Base-by-base conservation (phyloP, 2,329 filamentous ascomycete genomes). In the Beauveria pseudobassiana region DNA sequence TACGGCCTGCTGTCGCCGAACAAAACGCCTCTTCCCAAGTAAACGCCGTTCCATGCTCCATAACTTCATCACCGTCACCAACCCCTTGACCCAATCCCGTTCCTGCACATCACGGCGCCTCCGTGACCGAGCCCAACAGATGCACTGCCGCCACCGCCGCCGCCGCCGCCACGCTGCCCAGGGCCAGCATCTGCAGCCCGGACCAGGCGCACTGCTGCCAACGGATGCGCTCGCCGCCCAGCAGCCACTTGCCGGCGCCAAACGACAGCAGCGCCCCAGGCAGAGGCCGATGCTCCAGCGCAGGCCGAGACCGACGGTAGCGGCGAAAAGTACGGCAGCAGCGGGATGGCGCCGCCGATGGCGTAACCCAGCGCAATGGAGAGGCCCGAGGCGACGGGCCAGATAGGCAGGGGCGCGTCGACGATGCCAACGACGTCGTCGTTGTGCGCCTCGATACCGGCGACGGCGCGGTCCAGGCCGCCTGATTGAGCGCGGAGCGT, bases 351-450 rank as follows among this genome's bases (percentile, higher is more conserved):
- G 0, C 86, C 86, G 5, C 86, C 86, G 2, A 86, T 71, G 42
- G 87, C 78, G 66, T 88, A 89, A 0, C 85, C 84, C 1, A 82
- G 66, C 0, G 85, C 82, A 46, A 88, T 83, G 0, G 82, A 87
- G 10, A 86, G 65, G 2, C 84, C 86, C 0, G 80, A 83, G 12
- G 80, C 69, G 42, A 75, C 70, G 0, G 82, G 79, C 28, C 72
- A 71, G 9, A 70, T 63, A 59, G 52, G 62, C 30, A 64, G 61
- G 40, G 43, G 46, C 16, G 66, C 48, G 16, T 62, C 69, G 26
- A 9, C 46, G 46, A n/a, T 22, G 53, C 53, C 26, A 12, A 3
- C 38, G 3, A 52, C 12, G 55, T 64, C 51, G 54, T 65, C 61
- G 42, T 59, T 59, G 16, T 63, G 60, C 0, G 64, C 56, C 26